These are phyloP conservation scores for Iris pallida DNA, from an alignment of 116 monocot genomes.

Conservation along the genomic window DNA sequence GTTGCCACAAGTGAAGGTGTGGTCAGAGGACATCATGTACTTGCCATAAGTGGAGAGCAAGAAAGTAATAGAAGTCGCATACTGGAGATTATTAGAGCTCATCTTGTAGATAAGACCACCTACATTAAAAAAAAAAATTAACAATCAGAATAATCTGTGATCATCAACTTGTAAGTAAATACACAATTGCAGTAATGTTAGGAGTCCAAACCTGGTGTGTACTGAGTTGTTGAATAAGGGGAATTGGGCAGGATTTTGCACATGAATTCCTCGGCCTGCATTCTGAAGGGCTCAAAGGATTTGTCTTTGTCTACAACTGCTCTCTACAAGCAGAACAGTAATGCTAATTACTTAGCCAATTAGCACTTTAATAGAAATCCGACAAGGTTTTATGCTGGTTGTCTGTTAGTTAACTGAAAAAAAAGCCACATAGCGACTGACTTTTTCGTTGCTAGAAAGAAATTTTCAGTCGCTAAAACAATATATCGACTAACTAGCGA, in stretches of 20 bases:
- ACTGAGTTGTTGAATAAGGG: constrained; percentile 48
- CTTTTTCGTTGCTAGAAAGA: no score
- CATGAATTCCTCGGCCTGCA: constrained; percentile 54
- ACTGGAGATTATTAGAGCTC: constrained; percentile 56
- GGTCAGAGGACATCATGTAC: constrained; percentile 40
- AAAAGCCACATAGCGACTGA: no score
- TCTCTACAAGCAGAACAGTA: constrained; percentile 18
- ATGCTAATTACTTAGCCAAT: neutral
- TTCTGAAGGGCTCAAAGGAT: constrained; percentile 33
- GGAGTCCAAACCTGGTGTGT: constrained; percentile 38
- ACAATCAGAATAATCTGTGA: neutral
- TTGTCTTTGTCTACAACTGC: constrained; percentile 32
- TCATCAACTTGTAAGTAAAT: neutral
- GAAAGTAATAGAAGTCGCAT: constrained; percentile 56
- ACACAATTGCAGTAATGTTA: no score
- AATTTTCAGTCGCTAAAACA: no score
- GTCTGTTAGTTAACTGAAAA: neutral
- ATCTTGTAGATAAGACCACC: constrained; percentile 66
- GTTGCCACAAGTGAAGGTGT: constrained; percentile 41
- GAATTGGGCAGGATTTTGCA: constrained; percentile 48
- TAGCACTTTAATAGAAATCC: neutral
- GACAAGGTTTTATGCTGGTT: neutral
- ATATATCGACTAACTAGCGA: no score
- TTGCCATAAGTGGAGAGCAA: constrained; percentile 60
- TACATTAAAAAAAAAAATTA: neutral